These are phyloP conservation scores for Medicago ruthenica DNA, from an alignment of 306 rosid species.

Conservation along the genomic window DNA sequence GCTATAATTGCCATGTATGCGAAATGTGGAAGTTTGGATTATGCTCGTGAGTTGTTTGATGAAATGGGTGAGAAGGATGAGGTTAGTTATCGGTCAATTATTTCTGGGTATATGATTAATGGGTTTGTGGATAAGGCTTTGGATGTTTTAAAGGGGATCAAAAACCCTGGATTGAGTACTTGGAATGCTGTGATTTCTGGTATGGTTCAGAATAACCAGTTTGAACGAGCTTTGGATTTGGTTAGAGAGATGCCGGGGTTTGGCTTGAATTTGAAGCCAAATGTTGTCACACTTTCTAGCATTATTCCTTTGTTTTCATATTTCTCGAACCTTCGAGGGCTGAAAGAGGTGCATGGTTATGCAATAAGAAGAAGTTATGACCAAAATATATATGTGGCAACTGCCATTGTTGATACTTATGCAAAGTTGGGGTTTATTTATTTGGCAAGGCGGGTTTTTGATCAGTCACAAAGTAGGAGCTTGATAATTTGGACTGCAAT, in stretches of 20 bases:
- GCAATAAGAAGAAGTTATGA: conserved; percentile 64
- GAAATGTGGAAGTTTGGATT: conserved; percentile 81
- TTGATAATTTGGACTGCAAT: conserved; percentile 79
- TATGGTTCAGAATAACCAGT: conserved; percentile 74
- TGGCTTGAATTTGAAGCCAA: conserved; percentile 63
- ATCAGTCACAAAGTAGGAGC: conserved; percentile 59
- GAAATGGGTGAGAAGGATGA: conserved; percentile 77
- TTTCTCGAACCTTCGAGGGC: conserved; percentile 68
- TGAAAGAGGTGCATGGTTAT: conserved; percentile 80
- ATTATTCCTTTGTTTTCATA: conserved; percentile 65
- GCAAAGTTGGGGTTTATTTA: conserved; percentile 73
- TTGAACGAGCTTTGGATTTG: conserved; percentile 55
- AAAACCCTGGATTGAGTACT: conserved; percentile 55
- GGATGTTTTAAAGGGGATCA: conserved; percentile 58
- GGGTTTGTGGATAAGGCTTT: conserved; percentile 73
- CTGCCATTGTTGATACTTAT: conserved; percentile 75
- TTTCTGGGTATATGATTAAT: conserved; percentile 77
- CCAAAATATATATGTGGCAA: conserved; percentile 65
- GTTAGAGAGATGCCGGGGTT: conserved; percentile 61
- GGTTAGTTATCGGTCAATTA: conserved; percentile 66
- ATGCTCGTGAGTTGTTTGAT: conserved; percentile 70
- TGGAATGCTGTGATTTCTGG: conserved; percentile 86
- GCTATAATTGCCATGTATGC: conserved; percentile 81
- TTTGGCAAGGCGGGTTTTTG: conserved; percentile 63
- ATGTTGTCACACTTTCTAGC: conserved; percentile 75